phyloP scores from a whole-genome alignment of 1,139 yeast species.

The Eremothecium cymbalariae region DNA sequence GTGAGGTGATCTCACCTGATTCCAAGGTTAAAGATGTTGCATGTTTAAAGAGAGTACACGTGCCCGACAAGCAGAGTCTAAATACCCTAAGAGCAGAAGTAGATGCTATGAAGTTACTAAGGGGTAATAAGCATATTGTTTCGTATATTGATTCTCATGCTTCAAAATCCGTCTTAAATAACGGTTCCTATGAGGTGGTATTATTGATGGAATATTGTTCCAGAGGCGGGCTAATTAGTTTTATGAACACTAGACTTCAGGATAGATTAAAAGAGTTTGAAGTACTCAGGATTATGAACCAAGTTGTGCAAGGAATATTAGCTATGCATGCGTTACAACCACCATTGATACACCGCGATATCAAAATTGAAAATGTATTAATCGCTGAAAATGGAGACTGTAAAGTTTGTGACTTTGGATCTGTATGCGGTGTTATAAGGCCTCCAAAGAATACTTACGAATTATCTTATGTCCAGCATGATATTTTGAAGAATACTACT shows the following conservation, averaged over 20 bases:
- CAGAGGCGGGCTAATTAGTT: slow-evolving; percentile 61
- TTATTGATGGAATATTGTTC: slow-evolving; percentile 75
- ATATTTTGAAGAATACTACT: slow-evolving; percentile 66
- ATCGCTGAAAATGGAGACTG: slow-evolving; percentile 48
- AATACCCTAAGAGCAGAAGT: slow-evolving; percentile 64
- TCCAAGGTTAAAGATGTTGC: slow-evolving; percentile 37
- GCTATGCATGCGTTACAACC: slow-evolving; percentile 60
- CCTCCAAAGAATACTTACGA: slow-evolving; percentile 63
- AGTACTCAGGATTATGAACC: slow-evolving; percentile 57
- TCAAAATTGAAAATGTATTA: slow-evolving; percentile 70
- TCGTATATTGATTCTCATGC: slow-evolving; percentile 73
- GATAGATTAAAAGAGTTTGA: slow-evolving; percentile 56
- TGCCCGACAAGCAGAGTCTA: slow-evolving; percentile 60
- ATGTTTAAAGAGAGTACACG: slow-evolving; percentile 68
- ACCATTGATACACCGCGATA: slow-evolving; percentile 61
- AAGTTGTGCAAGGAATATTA: slow-evolving; percentile 57
- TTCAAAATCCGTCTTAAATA: slow-evolving; percentile 42
- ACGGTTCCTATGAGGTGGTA: slow-evolving; percentile 58
- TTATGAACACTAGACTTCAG: slow-evolving; percentile 61
- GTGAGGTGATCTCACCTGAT: slow-evolving; percentile 39
- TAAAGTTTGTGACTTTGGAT: slow-evolving; percentile 73
- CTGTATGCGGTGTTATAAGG: slow-evolving; percentile 51
- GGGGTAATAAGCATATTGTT: slow-evolving; percentile 51
- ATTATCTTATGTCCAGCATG: slow-evolving; percentile 52
- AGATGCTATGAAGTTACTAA: slow-evolving; percentile 61